Conservation (phyloP, 176 grass and related monocot species). For the Aegilops umbellulata region DNA sequence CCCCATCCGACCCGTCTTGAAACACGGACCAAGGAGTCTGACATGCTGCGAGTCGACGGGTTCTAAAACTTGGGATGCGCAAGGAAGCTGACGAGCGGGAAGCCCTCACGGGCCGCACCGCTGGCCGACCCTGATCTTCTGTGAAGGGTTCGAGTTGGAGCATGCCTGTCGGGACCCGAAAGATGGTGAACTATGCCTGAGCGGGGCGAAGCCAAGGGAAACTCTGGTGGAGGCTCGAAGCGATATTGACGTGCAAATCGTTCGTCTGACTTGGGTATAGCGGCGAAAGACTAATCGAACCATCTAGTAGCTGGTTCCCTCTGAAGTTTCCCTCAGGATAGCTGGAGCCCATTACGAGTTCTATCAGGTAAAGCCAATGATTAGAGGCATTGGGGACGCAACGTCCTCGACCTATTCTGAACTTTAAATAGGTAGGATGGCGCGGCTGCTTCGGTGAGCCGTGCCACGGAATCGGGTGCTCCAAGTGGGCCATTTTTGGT, state of each 20-base stretch:
- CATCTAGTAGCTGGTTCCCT: conserved; percentile 69
- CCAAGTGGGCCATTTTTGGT: conserved; percentile 82
- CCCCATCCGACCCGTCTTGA: conserved; percentile 53
- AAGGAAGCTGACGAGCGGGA: conserved; percentile 23
- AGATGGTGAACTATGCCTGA: conserved; percentile 89
- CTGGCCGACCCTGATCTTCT: conserved; percentile 56
- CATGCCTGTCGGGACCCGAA: conserved; percentile 75
- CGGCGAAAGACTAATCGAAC: conserved; percentile 75
- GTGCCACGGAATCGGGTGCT: conserved; percentile 34
- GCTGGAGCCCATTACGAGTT: conserved; percentile 59
- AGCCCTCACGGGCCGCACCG: conserved; percentile 25
- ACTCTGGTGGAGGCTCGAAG: conserved; percentile 72
- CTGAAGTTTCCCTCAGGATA: conserved; percentile 76
- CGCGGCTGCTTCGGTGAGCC: conserved; percentile 35
- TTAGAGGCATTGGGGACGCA: conserved; percentile 72
- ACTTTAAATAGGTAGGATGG: conserved; percentile 89
- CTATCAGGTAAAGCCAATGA: conserved; percentile 70
- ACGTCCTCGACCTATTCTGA: conserved; percentile 42
- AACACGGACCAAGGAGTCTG: conserved; percentile 91
- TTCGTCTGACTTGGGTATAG: conserved; percentile 75
- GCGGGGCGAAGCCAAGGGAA: conserved; percentile 68
- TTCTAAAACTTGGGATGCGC: too few species aligned
- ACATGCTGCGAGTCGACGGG: too few species aligned
- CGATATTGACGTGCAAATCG: conserved; percentile 56
- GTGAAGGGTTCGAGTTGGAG: conserved; percentile 74